These are phyloP conservation scores for Erysimum pusillum DNA, from an alignment of 441 rosid genomes.

Conservation along the genomic window DNA sequence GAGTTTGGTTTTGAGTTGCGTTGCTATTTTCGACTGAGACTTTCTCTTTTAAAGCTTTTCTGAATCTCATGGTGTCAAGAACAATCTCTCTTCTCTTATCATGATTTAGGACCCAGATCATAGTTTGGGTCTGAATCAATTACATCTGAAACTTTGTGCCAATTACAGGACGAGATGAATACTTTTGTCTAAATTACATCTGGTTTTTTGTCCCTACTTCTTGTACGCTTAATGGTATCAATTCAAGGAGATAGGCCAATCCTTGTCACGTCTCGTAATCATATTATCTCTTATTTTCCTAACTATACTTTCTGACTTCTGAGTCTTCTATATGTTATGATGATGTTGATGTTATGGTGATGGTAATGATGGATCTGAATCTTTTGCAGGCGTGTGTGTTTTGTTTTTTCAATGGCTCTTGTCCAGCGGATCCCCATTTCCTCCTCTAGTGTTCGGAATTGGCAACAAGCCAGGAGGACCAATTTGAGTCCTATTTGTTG, in stretches of 20 bases:
- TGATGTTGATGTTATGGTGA: background rate
- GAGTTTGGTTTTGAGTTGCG: background rate
- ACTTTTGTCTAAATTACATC: too few species aligned
- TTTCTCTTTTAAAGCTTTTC: background rate
- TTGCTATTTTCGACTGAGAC: background rate
- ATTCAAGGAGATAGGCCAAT: too few species aligned
- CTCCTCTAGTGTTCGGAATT: conserved; percentile 27
- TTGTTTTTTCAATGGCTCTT: conserved; percentile 57
- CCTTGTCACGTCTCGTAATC: background rate
- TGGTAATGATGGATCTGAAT: background rate
- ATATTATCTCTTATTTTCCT: background rate
- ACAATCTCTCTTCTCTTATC: too few species aligned
- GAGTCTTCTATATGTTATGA: background rate
- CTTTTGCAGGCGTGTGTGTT: conserved; percentile 1
- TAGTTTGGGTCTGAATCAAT: too few species aligned
- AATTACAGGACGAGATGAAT: too few species aligned
- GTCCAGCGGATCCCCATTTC: conserved; percentile 49
- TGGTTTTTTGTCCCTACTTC: too few species aligned
- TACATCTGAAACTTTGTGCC: too few species aligned
- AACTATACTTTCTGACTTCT: background rate
- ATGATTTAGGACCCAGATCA: too few species aligned
- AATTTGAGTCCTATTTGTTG: conserved; percentile 47
- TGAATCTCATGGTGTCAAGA: background rate
- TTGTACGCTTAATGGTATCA: too few species aligned
- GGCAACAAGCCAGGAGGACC: conserved; percentile 27